Evolutionary conservation across 2,329 filamentous ascomycete genomes (phyloP).

Genomic region (Exserohilum turcica): DNA sequence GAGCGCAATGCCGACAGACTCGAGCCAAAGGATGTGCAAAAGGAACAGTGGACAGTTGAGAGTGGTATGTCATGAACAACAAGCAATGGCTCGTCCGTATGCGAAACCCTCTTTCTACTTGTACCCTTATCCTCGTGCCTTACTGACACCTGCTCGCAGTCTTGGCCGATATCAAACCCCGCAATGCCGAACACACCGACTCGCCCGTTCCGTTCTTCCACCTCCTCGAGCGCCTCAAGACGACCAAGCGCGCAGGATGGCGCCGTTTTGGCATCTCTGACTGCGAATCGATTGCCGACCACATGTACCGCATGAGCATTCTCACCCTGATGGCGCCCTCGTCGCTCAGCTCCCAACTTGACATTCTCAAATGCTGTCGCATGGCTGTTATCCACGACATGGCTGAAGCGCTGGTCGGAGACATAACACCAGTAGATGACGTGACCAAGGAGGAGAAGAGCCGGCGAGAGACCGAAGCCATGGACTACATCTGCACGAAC

Average conservation of each 20-base stretch:
- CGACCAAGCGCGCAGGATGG: slow-evolving; percentile 96
- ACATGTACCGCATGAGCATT: slow-evolving; percentile 99
- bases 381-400: slow-evolving; percentile 98
- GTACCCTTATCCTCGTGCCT: background rate
- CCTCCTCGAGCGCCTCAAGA: slow-evolving; percentile 91
- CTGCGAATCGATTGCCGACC: slow-evolving; percentile 92
- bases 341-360: slow-evolving; percentile 70
- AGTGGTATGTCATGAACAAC: slow-evolving; percentile 50
- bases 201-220: slow-evolving; percentile 94
- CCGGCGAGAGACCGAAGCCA: slow-evolving; percentile 82
- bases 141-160: slow-evolving; percentile 52
- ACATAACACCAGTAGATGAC: slow-evolving; percentile 92
- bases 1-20: slow-evolving; percentile 44
- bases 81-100: slow-evolving; percentile 34
- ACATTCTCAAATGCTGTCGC: slow-evolving; percentile 83
- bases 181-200: slow-evolving; percentile 63
- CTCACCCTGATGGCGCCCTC: slow-evolving; percentile 91
- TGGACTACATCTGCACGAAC: slow-evolving; percentile 82
- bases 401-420: slow-evolving; percentile 92
- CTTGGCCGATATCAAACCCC: slow-evolving; percentile 65
- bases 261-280: slow-evolving; percentile 76
- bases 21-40: slow-evolving; percentile 29
- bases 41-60: slow-evolving; percentile 50
- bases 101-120: slow-evolving; percentile 30
- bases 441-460: slow-evolving; percentile 87